Evolutionary conservation across 768 basidiomycete species (phyloP), one percentile per base, ranked within the genome.

Genomic region (Botryobasidium botryosum): DNA sequence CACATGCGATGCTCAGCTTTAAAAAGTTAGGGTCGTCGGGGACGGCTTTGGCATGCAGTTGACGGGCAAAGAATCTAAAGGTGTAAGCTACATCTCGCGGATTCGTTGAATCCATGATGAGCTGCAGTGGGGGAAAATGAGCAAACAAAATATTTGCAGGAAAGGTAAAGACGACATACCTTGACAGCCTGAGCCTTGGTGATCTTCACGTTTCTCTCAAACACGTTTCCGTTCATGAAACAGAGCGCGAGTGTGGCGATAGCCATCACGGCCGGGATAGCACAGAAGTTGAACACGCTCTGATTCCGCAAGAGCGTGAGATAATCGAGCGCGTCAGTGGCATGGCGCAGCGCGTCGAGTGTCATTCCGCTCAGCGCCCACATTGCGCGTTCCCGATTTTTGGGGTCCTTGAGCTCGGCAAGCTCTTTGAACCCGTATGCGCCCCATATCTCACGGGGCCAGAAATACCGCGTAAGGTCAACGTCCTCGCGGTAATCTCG

Each of bases 201-300:
- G 50, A 99, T 99, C 64, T 99, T 97, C 58, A 94, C 77, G 58
- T 94, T 91, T 54, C 70, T 62, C 52, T 79, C 70, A 61, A 96
- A 75, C 71, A 96, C 81, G 6, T 64, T 65, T 6, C 73, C 72
- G 63, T 97, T 97, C 84, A 86, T 90, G 65, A 90, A 96, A 60
- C 88, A 92, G 37, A 85, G 61, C 40, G 79, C 74, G 18, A 99
- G 69, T 6, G 92, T 97, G 7, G 92, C 91, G 51, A 99, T 79
- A 0, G 92, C 90, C 91, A 97, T 96, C 10, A 79, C 72, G 15
- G 79, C 83, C 5, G 92, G 92, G 47, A 97, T 83, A 0, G 92
- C 87, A 53, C 85, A 88, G 62, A 97, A 96, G 57, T 84, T 84
- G 70, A 97, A 97, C 17, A 94, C 77, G 46, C 71, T 81, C 64